Conservation (phyloP, 2,329 filamentous ascomycete species). For the Gremmenia infestans region DNA sequence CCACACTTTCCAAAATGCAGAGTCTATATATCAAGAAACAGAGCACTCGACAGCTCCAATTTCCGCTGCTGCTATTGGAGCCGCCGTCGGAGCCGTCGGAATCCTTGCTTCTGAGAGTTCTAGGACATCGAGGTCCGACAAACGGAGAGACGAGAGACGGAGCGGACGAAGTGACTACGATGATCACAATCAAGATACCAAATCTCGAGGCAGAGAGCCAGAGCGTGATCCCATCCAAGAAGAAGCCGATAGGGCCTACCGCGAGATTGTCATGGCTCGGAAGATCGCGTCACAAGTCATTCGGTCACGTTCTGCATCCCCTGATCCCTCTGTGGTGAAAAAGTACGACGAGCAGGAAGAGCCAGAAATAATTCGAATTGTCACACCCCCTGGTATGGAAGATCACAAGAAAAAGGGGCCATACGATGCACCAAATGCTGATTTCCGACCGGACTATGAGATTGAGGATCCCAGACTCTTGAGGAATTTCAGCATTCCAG, state of each 20-base stretch:
- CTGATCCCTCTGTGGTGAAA: slow-evolving; percentile 49
- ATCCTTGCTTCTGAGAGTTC: slow-evolving; percentile 35
- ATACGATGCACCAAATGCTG: slow-evolving; percentile 57
- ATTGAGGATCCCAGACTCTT: slow-evolving; percentile 49
- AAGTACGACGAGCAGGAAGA: slow-evolving; percentile 42
- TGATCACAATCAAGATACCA: slow-evolving; percentile 18
- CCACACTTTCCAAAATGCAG: slow-evolving; percentile 37
- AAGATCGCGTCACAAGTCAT: slow-evolving; percentile 49
- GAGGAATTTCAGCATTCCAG: slow-evolving; percentile 30
- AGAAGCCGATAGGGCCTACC: slow-evolving; percentile 54
- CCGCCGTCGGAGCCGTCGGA: slow-evolving; percentile 42
- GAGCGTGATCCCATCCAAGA: slow-evolving; percentile 46
- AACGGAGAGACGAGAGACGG: slow-evolving; percentile 36
- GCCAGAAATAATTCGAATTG: slow-evolving; percentile 40
- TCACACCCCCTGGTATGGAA: slow-evolving; percentile 49
- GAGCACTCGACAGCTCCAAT: slow-evolving; percentile 46
- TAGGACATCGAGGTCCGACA: slow-evolving; percentile 27
- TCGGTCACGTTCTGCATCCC: slow-evolving; percentile 47
- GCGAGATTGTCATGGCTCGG: slow-evolving; percentile 48
- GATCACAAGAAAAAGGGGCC: slow-evolving; percentile 42
- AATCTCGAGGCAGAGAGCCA: slow-evolving; percentile 14
- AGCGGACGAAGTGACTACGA: slow-evolving; percentile 26
- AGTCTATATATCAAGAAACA: slow-evolving; percentile 41
- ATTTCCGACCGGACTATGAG: slow-evolving; percentile 56
- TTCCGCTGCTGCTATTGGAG: slow-evolving; percentile 41